Evolutionary conservation across 2,329 filamentous ascomycete genomes (phyloP).

Genomic region (Penicillium griseofulvum): DNA sequence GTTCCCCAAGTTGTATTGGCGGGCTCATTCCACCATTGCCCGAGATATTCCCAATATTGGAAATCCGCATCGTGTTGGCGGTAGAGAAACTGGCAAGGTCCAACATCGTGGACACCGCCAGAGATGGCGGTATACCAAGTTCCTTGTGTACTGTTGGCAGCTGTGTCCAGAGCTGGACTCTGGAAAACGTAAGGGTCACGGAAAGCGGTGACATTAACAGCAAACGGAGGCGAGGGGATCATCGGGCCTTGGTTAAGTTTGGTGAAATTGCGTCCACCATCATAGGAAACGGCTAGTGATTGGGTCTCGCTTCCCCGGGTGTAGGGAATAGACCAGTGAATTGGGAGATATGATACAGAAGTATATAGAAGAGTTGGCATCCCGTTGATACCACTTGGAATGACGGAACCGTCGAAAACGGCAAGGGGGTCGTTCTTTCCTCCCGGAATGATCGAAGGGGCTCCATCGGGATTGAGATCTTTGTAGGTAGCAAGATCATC

Average conservation of each 20-base stretch:
- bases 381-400: slow-evolving; percentile 34
- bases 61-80: slow-evolving; percentile 16
- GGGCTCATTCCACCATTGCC: slow-evolving; percentile 20
- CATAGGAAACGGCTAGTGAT: slow-evolving; percentile 44
- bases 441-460: slow-evolving; percentile 12
- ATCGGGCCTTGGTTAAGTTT: slow-evolving; percentile 49
- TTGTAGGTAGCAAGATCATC: slow-evolving; percentile 16
- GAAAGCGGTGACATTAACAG: slow-evolving; percentile 19
- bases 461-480: slow-evolving; percentile 14
- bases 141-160: slow-evolving; percentile 3
- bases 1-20: slow-evolving; percentile 20
- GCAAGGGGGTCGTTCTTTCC: slow-evolving; percentile 18
- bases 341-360: slow-evolving; percentile 46
- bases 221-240: slow-evolving; percentile 31
- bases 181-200: slow-evolving; percentile 22
- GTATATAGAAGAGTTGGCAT: slow-evolving; percentile 51
- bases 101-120: slow-evolving; percentile 16
- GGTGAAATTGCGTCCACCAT: slow-evolving; percentile 49
- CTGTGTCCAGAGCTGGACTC: slow-evolving; percentile 10
- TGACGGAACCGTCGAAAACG: slow-evolving; percentile 20
- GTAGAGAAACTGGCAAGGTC: slow-evolving; percentile 19
- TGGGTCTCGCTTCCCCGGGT: slow-evolving; percentile 47
- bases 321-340: slow-evolving; percentile 47
- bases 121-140: slow-evolving; percentile 23
- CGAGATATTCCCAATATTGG: slow-evolving; percentile 21